These are phyloP conservation scores for Hypoxylon rubiginosum DNA, from an alignment of 2,329 filamentous ascomycete genomes.

Conservation along the genomic window DNA sequence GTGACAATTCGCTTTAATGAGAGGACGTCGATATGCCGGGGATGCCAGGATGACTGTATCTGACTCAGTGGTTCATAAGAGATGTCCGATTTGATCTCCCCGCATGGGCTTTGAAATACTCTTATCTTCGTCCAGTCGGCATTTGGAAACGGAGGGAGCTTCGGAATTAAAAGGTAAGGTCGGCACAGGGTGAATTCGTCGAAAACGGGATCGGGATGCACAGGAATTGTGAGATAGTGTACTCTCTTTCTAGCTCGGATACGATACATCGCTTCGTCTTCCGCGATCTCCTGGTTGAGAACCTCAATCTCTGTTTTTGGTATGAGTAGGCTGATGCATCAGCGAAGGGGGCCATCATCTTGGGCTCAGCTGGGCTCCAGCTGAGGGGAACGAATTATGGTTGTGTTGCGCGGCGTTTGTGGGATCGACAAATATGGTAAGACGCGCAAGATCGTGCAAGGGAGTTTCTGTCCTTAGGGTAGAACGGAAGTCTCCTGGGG, in stretches of 20 bases:
- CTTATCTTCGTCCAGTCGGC: conserved; percentile 46
- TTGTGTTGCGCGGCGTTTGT: no score
- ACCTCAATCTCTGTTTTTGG: neutral
- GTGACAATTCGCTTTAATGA: conserved; percentile 37
- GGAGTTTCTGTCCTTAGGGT: no score
- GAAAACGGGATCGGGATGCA: conserved; percentile 34
- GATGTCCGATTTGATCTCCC: conserved; percentile 33
- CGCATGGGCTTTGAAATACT: conserved; percentile 37
- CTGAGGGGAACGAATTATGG: no score
- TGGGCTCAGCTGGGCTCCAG: no score
- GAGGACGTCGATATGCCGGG: conserved; percentile 45
- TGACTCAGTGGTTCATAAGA: conserved; percentile 37
- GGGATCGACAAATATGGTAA: no score
- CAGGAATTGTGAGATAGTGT: conserved; percentile 46
- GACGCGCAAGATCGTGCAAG: no score
- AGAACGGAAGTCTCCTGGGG: no score
- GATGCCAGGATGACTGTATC: conserved; percentile 45
- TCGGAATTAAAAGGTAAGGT: conserved; percentile 51
- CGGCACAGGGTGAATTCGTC: conserved; percentile 51
- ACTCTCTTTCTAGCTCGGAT: conserved; percentile 39
- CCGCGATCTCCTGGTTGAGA: neutral
- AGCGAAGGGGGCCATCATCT: no score
- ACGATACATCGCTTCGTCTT: conserved; percentile 34
- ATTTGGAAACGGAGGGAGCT: conserved; percentile 46
- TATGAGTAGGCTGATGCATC: neutral